Base-by-base conservation (phyloP, 148 eudicot species). In the Fagopyrum homotropicum region DNA sequence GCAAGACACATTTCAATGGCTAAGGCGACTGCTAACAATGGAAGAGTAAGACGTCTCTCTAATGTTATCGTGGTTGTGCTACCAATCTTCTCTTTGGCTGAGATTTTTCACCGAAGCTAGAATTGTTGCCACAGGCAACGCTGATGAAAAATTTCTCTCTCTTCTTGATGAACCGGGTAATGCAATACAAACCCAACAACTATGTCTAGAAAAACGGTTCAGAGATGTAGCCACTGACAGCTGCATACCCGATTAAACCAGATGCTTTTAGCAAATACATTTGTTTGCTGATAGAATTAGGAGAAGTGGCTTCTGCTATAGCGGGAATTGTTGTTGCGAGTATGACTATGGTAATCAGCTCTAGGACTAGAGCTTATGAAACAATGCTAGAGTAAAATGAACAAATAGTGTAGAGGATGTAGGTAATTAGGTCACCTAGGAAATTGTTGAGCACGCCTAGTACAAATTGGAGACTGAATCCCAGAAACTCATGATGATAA, bases 81-180 rank as follows among this genome's bases (percentile, higher is more conserved):
- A 22, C 26, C 26, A 22, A 22, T 22, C 26, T 22, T 22, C 26
- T 22, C 26, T 22, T 47, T 78, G 7, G 35, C 76, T 17, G 49
- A 73, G 17, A 74, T 82, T 54, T 82, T 86, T 4, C 86, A 86
- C 85, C 15, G 86, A 94, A 30, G 88, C 97, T 68, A 91, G 78
- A 69, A 85, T 88, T 47, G 89, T 83, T 43, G 89, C 98, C 72
- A 79, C 87, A 74, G 95, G 97, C 82, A 91, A 87, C 6, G 87
- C 83, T 71, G 97, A 89, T 61, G 94, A 82, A 45, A 91, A 50
- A n/a, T n/a, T 82, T 79, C 81, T 91, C 91, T 78, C 89, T 88
- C 81, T 85, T 89, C 80, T 89, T 86, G 43, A 89, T 74, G 15
- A 88, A 80, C 59, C 86, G 84, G 29, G 88, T 77, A 72, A 80